Percentiles rank a stretch among this genome's conserved stretches.
These are phyloP conservation scores for Pyrenula massariospora DNA, from an alignment of 495 filamentous ascomycete genomes.

Conservation along the genomic window DNA sequence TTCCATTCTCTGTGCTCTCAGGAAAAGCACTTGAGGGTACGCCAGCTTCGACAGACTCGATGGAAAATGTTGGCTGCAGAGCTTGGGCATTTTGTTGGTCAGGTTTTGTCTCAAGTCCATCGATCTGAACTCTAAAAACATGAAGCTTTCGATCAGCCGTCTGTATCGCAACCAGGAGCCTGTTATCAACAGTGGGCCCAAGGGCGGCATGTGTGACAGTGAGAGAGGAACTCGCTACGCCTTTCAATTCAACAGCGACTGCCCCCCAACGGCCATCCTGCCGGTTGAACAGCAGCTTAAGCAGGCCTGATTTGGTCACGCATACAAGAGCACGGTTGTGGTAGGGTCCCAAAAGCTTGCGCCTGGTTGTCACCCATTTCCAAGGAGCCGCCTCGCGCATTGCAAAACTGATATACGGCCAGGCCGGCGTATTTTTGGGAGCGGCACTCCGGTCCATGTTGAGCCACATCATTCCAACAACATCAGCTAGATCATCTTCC, in stretches of 20 bases:
- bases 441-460: conserved; percentile 45
- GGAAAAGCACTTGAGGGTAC: neutral
- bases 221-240: conserved; percentile 52
- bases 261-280: conserved; percentile 55
- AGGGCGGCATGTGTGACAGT: conserved; percentile 72
- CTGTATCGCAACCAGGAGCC: conserved; percentile 50
- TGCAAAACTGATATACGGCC: neutral
- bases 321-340: conserved; percentile 61
- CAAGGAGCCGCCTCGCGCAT: neutral
- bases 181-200: conserved; percentile 50
- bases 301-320: conserved; percentile 55
- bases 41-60: neutral
- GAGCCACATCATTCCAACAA: conserved; percentile 83
- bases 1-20: neutral
- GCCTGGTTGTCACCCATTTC: conserved; percentile 3
- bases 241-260: conserved; percentile 55
- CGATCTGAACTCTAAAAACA: conserved; percentile 46
- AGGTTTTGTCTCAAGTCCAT: conserved; percentile 30
- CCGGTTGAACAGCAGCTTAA: conserved; percentile 62
- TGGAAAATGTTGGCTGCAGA: conserved; percentile 12
- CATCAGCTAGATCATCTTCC: conserved; percentile 56
- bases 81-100: conserved; percentile 15
- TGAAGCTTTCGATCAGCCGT: conserved; percentile 56
- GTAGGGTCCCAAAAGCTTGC: conserved; percentile 46
- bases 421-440: conserved; percentile 10